These are phyloP conservation scores for Emiliania huxleyi DNA, from an alignment of 78 protist species.

Conservation along the genomic window DNA sequence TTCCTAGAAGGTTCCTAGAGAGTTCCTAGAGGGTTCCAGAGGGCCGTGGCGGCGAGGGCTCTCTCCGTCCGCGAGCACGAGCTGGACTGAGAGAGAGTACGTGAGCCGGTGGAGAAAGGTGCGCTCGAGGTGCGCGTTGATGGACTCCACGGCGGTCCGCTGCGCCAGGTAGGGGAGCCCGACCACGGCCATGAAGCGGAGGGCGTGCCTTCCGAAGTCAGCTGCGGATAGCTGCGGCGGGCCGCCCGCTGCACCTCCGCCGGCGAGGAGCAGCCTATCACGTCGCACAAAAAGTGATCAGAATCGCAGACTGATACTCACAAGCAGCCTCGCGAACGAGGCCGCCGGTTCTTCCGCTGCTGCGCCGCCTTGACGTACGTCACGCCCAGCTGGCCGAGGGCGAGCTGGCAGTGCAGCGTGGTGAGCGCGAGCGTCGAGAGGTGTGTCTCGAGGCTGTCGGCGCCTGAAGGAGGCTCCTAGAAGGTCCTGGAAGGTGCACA, in stretches of 20 bases:
- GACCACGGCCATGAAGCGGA: neutral
- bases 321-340: no score
- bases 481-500: no score
- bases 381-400: neutral
- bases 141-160: neutral
- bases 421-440: constrained; percentile 22
- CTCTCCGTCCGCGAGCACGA: neutral
- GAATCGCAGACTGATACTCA: no score
- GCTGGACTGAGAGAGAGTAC: neutral
- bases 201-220: neutral
- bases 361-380: neutral
- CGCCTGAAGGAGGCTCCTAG: no score
- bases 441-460: no score
- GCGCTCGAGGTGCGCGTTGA: neutral
- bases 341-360: neutral
- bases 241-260: no score
- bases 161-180: neutral
- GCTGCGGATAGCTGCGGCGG: neutral
- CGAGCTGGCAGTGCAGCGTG: neutral
- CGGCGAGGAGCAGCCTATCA: no score
- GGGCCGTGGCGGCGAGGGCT: no score
- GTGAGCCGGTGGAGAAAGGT: neutral
- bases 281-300: neutral
- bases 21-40: no score
- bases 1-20: neutral